These are phyloP conservation scores for Agarophyton chilense DNA, from an alignment of 23 red algal genomes.

Conservation along the genomic window DNA sequence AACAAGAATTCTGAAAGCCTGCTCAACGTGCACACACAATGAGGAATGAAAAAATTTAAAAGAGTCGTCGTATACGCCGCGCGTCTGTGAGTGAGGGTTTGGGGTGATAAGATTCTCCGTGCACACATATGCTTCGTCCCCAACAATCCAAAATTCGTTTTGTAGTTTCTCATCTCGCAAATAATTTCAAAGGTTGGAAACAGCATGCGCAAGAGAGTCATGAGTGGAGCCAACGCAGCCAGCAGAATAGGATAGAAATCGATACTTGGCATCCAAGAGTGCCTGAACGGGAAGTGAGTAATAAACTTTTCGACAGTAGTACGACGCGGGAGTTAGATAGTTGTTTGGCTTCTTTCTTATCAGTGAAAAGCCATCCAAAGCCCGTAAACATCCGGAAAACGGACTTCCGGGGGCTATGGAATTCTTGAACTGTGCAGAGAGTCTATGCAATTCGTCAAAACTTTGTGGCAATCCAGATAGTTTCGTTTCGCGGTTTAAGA, in stretches of 20 bases:
- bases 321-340: neutral
- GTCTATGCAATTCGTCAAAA: neutral
- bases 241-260: neutral
- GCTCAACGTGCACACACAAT: neutral
- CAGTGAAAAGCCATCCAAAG: neutral
- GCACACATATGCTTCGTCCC: neutral
- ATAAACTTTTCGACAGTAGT: neutral
- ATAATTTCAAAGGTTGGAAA: neutral
- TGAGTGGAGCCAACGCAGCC: neutral
- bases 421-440: neutral
- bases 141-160: neutral
- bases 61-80: neutral
- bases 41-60: conserved; percentile 34
- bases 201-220: neutral
- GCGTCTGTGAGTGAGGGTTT: neutral
- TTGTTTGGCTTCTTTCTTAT: neutral
- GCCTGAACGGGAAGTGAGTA: neutral
- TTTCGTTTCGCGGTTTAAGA: neutral
- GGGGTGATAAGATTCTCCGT: neutral
- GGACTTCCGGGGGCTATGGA: neutral
- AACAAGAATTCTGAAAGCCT: neutral
- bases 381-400: neutral
- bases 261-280: neutral
- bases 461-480: neutral
- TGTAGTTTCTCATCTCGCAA: neutral